A percentile compares a stretch with the other conserved stretches of the same genome.
Evolutionary conservation across 202 grass and related monocot genomes (phyloP).

Genomic region (Schoenoplectus triqueter): DNA sequence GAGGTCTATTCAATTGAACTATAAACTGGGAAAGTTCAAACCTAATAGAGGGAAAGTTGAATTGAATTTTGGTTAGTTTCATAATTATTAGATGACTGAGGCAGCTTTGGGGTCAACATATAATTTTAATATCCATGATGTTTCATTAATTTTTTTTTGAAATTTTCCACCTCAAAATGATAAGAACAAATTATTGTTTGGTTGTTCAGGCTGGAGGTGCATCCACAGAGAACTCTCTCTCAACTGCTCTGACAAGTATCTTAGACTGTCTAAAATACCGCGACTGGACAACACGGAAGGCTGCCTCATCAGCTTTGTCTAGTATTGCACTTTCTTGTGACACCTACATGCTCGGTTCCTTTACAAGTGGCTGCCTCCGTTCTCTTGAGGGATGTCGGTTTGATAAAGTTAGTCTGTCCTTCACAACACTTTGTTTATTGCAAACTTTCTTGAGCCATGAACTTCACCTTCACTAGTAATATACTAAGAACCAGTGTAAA

Average conservation of each 20-base stretch:
- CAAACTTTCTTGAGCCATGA: background rate
- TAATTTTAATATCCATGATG: constrained; percentile 15
- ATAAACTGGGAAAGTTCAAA: background rate
- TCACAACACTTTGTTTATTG: background rate
- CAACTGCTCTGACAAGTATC: constrained; percentile 73
- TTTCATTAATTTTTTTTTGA: constrained; percentile 28
- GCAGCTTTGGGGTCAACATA: background rate
- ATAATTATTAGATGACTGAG: background rate
- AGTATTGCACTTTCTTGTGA: constrained; percentile 70
- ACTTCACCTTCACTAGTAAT: constrained; percentile 21
- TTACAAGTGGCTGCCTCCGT: constrained; percentile 68
- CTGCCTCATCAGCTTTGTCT: constrained; percentile 75
- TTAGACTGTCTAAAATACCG: constrained; percentile 78
- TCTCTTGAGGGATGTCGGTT: constrained; percentile 87
- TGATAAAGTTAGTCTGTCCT: constrained; percentile 70
- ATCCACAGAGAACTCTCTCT: constrained; percentile 65
- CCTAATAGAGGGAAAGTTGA: background rate
- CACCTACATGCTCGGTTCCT: constrained; percentile 61
- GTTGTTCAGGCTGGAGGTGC: constrained; percentile 76
- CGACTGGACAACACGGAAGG: constrained; percentile 89
- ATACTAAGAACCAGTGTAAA: background rate
- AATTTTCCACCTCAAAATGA: constrained; percentile 21
- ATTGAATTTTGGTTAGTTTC: background rate
- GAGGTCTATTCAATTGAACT: background rate
- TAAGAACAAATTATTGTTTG: background rate